These are phyloP conservation scores for Fomes fomentarius DNA, from an alignment of 1,284 basidiomycete genomes.

Conservation along the genomic window DNA sequence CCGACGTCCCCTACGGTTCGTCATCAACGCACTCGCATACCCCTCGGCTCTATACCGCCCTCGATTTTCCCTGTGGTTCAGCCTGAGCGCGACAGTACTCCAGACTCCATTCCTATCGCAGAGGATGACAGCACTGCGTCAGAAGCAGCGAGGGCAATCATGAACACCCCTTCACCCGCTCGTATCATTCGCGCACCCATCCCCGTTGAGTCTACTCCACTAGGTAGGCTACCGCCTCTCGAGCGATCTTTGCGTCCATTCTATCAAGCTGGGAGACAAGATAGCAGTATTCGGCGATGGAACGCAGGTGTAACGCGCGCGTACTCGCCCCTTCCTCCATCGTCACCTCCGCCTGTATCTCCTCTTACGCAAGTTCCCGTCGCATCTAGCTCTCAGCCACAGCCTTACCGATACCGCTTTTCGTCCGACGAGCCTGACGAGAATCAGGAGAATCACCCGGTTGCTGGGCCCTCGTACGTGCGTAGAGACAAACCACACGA, in stretches of 20 bases:
- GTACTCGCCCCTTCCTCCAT: conserved; percentile 21
- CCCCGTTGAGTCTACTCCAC: conserved; percentile 14
- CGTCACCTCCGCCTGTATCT: conserved; percentile 15
- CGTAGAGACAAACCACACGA: conserved; percentile 12
- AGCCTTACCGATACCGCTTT: not conserved
- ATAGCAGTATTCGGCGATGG: conserved; percentile 18
- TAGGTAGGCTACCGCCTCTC: conserved; percentile 11
- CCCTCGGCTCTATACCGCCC: not conserved
- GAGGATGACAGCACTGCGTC: conserved; percentile 22
- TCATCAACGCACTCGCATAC: not conserved
- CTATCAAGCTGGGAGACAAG: conserved; percentile 6
- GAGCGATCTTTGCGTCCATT: conserved; percentile 11
- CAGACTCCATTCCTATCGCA: conserved; percentile 17
- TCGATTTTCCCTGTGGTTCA: not conserved
- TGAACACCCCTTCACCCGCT: conserved; percentile 20
- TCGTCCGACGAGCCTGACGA: conserved; percentile 13
- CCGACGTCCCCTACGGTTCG: conserved; percentile 10
- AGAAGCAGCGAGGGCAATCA: conserved; percentile 16
- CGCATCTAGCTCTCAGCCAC: conserved; percentile 11
- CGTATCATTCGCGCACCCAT: conserved; percentile 20
- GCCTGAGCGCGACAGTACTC: conserved; percentile 12
- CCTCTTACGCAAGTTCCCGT: conserved; percentile 14
- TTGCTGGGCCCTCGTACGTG: conserved; percentile 11
- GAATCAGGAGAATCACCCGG: conserved; percentile 21
- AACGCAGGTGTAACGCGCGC: conserved; percentile 13